Percentiles rank a stretch among this genome's conserved stretches.
Evolutionary conservation across 441 rosid species (phyloP).

Genomic region (Manihot esculenta): DNA sequence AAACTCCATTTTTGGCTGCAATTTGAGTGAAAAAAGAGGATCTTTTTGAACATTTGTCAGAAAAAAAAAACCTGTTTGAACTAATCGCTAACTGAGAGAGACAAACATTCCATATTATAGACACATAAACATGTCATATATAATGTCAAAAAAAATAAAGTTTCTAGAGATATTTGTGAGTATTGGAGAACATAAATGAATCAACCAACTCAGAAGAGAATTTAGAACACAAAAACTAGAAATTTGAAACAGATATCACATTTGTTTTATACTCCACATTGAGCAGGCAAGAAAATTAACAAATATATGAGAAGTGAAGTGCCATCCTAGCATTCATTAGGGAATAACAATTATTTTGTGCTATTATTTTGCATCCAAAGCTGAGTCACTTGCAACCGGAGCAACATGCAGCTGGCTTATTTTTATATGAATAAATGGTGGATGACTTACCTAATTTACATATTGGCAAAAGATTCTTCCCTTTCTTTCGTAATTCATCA

Average conservation of each 20-base stretch:
- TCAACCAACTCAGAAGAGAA: not conserved
- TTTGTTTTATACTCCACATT: not conserved
- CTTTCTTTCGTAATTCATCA: conserved; percentile 57
- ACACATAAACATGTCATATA: not conserved
- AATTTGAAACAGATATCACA: not conserved
- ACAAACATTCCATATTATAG: not conserved
- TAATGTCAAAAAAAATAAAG: not conserved
- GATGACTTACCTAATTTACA: conserved; percentile 67
- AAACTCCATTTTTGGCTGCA: conserved; percentile 89
- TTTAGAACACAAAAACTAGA: not conserved
- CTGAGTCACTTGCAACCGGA: not conserved
- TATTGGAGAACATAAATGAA: not conserved
- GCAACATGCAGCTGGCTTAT: not conserved
- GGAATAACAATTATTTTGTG: not conserved
- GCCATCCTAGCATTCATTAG: not conserved
- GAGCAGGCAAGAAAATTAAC: not conserved
- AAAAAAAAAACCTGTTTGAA: not conserved
- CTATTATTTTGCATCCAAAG: too few relatives aligned
- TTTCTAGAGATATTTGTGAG: not conserved
- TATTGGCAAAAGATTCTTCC: conserved; percentile 70
- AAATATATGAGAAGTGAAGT: not conserved
- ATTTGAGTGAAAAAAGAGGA: conserved; percentile 19
- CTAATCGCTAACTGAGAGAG: not conserved
- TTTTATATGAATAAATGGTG: not conserved
- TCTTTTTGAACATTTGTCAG: not conserved